Evolutionary conservation across 2,329 filamentous ascomycete species (phyloP).

Genomic region (Aspergillus transmontanensis): DNA sequence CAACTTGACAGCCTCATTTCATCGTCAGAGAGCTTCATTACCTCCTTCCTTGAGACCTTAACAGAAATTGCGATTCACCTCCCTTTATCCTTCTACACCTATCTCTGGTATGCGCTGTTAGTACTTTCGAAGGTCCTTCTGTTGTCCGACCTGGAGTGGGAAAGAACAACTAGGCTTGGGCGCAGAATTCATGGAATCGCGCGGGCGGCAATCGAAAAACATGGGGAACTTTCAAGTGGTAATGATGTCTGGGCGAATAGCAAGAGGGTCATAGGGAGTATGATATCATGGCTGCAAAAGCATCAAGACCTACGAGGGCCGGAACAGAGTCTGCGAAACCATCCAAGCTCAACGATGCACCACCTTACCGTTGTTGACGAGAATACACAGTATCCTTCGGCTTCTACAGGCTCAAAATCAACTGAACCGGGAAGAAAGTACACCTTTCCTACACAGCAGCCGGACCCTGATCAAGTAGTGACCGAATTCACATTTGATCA

Average conservation of each 20-base stretch:
- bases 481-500: not conserved
- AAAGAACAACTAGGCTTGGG: not conserved
- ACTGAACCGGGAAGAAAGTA: not conserved
- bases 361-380: not conserved
- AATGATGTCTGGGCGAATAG: slow-evolving; percentile 11
- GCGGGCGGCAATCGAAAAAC: not conserved
- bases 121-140: slow-evolving; percentile 13
- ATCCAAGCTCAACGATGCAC: not conserved
- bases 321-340: not conserved
- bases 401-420: not conserved
- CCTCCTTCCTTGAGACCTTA: not conserved
- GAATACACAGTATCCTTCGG: not conserved
- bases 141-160: slow-evolving; percentile 5
- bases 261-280: not conserved
- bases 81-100: slow-evolving; percentile 8
- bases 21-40: slow-evolving; percentile 6
- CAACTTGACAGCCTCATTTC: slow-evolving; percentile 3
- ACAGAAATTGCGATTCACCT: slow-evolving; percentile 4
- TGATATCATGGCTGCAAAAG: slow-evolving; percentile 9
- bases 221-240: slow-evolving; percentile 2
- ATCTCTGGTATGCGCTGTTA: slow-evolving; percentile 15
- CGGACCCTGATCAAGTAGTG: not conserved
- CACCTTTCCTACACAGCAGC: not conserved
- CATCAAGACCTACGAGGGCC: not conserved
- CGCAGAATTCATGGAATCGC: not conserved